Evolutionary conservation across 192 early-diverging fungal genomes (phyloP).

Genomic region (Entophlyctis helioformis): DNA sequence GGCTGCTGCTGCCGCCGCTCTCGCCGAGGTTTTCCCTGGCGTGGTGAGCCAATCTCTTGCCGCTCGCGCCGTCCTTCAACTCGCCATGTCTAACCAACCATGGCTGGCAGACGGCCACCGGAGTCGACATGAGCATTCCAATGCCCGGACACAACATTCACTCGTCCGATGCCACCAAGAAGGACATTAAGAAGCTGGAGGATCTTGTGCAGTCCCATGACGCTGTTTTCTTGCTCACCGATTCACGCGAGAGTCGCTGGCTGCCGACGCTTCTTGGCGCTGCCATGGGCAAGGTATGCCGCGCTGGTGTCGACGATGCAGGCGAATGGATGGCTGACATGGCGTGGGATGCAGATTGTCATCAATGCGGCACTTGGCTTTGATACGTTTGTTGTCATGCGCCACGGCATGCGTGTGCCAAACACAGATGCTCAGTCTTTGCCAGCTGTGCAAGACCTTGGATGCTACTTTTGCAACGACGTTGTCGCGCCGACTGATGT

Average conservation of each 20-base stretch:
- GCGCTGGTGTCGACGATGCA: not conserved
- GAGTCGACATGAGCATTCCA: slow-evolving; percentile 65
- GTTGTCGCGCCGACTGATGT: slow-evolving; percentile 92
- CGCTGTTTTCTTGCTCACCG: slow-evolving; percentile 82
- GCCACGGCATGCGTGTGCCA: slow-evolving; percentile 60
- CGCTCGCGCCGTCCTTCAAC: too few relatives aligned
- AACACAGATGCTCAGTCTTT: too few relatives aligned
- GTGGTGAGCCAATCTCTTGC: too few relatives aligned
- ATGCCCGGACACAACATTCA: slow-evolving; percentile 86
- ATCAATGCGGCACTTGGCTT: slow-evolving; percentile 93
- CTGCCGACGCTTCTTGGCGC: slow-evolving; percentile 80
- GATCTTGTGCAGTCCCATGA: slow-evolving; percentile 67
- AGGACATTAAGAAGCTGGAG: slow-evolving; percentile 40
- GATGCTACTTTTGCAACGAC: slow-evolving; percentile 98
- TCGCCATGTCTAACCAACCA: not conserved
- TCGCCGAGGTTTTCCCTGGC: slow-evolving; percentile 69
- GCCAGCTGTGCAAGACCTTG: too few relatives aligned
- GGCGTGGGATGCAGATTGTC: slow-evolving; percentile 44
- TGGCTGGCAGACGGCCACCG: slow-evolving; percentile 48
- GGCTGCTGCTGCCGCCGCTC: slow-evolving; percentile 61
- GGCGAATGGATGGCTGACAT: not conserved
- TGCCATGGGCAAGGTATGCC: slow-evolving; percentile 24
- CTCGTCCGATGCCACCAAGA: slow-evolving; percentile 4
- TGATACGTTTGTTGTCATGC: slow-evolving; percentile 91
- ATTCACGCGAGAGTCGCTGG: slow-evolving; percentile 93